Base-by-base conservation (phyloP, 306 rosid genomes). In the Lathyrus aphaca region DNA sequence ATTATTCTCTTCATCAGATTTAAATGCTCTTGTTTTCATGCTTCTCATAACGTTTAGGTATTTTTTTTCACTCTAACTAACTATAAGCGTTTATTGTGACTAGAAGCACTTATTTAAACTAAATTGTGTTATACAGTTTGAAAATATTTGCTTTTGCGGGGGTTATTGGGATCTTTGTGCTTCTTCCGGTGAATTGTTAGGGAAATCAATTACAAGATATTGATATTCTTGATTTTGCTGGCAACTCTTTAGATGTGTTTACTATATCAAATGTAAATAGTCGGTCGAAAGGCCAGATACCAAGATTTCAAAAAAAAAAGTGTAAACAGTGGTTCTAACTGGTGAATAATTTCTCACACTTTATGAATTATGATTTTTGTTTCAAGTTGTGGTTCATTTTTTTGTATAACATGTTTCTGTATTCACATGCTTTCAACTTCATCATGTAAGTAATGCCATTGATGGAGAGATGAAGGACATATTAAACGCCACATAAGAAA, bases 341-440 rank as follows among this genome's bases (percentile, higher is more conserved):
- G 82, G 82, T 78, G 58, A 78, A 21, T 71, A 71, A 68, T 64
- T 11, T 42, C 71, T 66, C 71, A 14, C 27, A 30, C 9, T 39
- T 19, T 25, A 27, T 19, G n/a, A 59, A 15, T 15, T 10, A 27
- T 19, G n/a, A 55, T 23, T 15, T 11, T 69, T 51, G 29, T 68
- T 67, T 76, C 92, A 94, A 97, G 83, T 81, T 94, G 70, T 94
- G 97, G 39, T 87, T 55, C 99, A 94, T 86, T 94, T 91, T 72
- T 18, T 72, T 48, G 91, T 94, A 74, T 94, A 94, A 85, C 14
- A 81, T 23, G 85, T 94, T 76, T 87, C 96, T 32, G 82, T 80
- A 64, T 94, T 87, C 75, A 74, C 82, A 69, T 94, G 97, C 85
- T 81, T 76, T 38, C 86, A 81, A 62, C 99, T 94, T 55, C 84